These are phyloP conservation scores for Arxiozyma telluris DNA, from an alignment of 1,139 yeast species.

Conservation along the genomic window DNA sequence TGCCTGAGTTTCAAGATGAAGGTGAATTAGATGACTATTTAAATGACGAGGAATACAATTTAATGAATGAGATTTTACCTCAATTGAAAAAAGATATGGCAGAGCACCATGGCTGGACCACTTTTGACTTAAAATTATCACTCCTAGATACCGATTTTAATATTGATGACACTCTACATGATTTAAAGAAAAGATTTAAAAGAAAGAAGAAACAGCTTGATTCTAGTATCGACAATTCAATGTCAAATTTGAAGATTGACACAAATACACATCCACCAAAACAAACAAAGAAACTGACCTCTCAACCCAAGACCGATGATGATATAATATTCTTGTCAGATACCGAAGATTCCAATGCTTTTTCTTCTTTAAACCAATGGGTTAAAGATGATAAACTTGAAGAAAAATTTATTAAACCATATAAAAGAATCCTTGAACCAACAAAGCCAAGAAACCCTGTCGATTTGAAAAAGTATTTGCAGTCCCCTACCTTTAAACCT, in stretches of 20 bases:
- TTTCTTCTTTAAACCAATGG: constrained; percentile 1
- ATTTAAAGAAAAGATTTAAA: constrained; percentile 22
- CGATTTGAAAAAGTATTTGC: constrained; percentile 31
- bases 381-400: constrained; percentile 9
- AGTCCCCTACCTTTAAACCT: constrained; percentile 40
- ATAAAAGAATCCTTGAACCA: constrained; percentile 22
- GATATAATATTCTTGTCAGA: constrained; percentile 7
- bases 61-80: constrained; percentile 26
- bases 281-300: background rate
- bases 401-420: constrained; percentile 12
- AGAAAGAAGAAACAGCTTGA: constrained; percentile 18
- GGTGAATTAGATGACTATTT: constrained; percentile 31
- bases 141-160: constrained; percentile 27
- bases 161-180: constrained; percentile 17
- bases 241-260: background rate
- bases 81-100: constrained; percentile 18
- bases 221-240: background rate
- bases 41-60: constrained; percentile 30
- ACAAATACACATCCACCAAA: background rate
- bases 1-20: constrained; percentile 29
- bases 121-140: constrained; percentile 25
- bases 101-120: constrained; percentile 26
- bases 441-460: constrained; percentile 34
- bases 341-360: constrained; percentile 9
- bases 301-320: constrained; percentile 4